These are phyloP conservation scores for Aspergillus spinulosporus DNA, from an alignment of 2,329 filamentous ascomycete genomes.

Conservation along the genomic window DNA sequence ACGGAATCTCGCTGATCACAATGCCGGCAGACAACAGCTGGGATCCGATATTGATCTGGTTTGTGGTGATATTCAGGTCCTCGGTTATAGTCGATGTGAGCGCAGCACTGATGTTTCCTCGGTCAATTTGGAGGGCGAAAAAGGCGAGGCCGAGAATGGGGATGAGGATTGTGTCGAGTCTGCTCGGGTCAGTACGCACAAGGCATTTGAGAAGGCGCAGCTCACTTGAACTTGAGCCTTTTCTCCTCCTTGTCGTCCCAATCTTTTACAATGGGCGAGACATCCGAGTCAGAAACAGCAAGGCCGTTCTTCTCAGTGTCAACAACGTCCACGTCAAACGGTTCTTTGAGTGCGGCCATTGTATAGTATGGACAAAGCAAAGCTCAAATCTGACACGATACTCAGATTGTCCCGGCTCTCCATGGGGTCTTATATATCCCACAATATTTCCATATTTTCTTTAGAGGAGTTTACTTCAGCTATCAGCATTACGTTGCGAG, in stretches of 20 bases:
- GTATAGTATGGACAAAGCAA: not conserved
- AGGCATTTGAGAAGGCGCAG: not conserved
- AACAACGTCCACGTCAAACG: conserved; percentile 2
- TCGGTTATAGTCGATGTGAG: conserved; percentile 55
- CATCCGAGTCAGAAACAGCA: conserved; percentile 14
- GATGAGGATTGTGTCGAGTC: conserved; percentile 33
- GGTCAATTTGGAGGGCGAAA: conserved; percentile 54
- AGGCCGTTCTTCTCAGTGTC: conserved; percentile 7
- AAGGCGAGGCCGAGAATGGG: conserved; percentile 45
- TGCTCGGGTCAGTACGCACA: conserved; percentile 5
- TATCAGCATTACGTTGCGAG: not conserved
- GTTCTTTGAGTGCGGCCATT: conserved; percentile 2
- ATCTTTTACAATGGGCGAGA: conserved; percentile 26
- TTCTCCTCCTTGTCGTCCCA: conserved; percentile 31
- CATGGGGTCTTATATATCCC: not conserved
- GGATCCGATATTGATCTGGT: conserved; percentile 58
- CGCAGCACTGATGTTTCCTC: conserved; percentile 51
- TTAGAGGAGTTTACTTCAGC: not conserved
- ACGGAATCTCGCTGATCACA: conserved; percentile 52
- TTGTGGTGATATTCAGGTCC: conserved; percentile 53
- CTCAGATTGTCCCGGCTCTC: not conserved
- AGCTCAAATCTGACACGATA: not conserved
- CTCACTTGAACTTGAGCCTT: conserved; percentile 28
- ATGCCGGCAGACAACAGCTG: conserved; percentile 55
- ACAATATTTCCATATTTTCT: not conserved